Base-by-base conservation (phyloP, 805 yeast genomes). In the Ogataea methylovora region DNA sequence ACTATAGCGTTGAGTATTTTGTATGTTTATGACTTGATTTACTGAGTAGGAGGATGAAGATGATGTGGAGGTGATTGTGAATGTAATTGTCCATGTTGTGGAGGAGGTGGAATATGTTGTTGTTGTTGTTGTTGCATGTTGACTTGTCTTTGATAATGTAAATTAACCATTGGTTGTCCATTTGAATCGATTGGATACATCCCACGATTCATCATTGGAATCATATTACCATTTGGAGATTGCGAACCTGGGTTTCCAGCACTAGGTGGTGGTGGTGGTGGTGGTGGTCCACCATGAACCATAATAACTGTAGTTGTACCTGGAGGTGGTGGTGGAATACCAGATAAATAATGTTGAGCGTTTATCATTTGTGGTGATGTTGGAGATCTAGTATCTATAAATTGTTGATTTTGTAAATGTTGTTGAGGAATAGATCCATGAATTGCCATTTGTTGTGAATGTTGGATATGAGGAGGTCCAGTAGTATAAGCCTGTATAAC, bases 91-190 rank as follows among this genome's bases (percentile, higher is more conserved):
- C 9, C 8, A 20, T 20, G 22, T 20, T 20, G 22, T 20, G 9
- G 9, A 19, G 30, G 27, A 2, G 19, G 35, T 11, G 9, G 29
- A 6, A 5, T 26, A 15, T 22, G 22, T 8, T 31, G 27, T 8
- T 29, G 28, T 23, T 22, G 34, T 11, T 24, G 37, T 15, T 7
- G 14, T 13, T 25, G 23, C 29, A 14, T 33, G 32, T 25, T 22
- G 32, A 23, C 12, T 33, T 25, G 27, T 6, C 7, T 15, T 4
- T 19, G 16, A 8, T 15, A 26, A 13, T 26, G 29, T 26, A n/a
- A 12, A 17, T 15, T 14, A 13, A 5, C 17, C 8, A 12, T 13
- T 18, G 32, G 22, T 27, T 21, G n/a, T 12, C 5, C 22, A 21
- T 6, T 24, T 22, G 15, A 13, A 21, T n/a, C 5, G 14, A 10